phyloP scores from a whole-genome alignment of 139 green algal species.

The Edaphochlamys debaryana region DNA sequence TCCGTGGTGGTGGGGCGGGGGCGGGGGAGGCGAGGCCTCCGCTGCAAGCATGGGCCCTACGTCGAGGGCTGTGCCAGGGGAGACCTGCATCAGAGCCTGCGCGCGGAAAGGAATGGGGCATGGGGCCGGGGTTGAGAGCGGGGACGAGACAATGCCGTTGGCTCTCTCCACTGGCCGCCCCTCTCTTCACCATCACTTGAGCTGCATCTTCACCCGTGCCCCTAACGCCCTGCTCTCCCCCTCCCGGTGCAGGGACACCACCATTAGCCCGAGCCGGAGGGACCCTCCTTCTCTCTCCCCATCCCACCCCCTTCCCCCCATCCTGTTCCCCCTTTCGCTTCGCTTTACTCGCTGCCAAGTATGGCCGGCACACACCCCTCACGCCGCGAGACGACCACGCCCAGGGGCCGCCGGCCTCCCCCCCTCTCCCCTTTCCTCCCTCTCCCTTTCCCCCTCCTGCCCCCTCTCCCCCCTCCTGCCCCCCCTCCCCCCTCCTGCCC shows the following conservation, averaged over 20 bases:
- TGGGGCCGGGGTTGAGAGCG: neutral
- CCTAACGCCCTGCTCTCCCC: no score
- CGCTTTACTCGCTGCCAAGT: neutral
- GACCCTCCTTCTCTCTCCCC: no score
- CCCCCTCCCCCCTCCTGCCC: neutral
- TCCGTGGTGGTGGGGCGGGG: neutral
- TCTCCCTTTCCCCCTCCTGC: neutral
- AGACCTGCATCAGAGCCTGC: neutral
- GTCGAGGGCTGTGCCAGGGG: constrained; percentile 3
- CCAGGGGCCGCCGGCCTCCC: no score
- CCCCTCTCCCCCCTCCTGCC: neutral
- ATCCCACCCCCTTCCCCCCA: no score
- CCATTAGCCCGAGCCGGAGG: no score
- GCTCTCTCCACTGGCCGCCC: neutral
- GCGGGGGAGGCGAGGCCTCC: neutral
- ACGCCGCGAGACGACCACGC: no score
- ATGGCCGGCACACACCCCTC: no score
- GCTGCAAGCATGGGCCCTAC: neutral
- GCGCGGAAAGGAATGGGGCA: no score
- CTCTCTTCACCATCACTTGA: neutral
- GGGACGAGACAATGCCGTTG: neutral
- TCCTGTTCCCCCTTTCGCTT: no score
- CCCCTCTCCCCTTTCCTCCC: neutral
- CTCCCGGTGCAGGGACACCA: no score
- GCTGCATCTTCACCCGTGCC: no score